Percentiles rank a stretch among this genome's conserved stretches.
Conservation (phyloP, 2,329 filamentous ascomycete genomes). For the Metarhizium rileyi region DNA sequence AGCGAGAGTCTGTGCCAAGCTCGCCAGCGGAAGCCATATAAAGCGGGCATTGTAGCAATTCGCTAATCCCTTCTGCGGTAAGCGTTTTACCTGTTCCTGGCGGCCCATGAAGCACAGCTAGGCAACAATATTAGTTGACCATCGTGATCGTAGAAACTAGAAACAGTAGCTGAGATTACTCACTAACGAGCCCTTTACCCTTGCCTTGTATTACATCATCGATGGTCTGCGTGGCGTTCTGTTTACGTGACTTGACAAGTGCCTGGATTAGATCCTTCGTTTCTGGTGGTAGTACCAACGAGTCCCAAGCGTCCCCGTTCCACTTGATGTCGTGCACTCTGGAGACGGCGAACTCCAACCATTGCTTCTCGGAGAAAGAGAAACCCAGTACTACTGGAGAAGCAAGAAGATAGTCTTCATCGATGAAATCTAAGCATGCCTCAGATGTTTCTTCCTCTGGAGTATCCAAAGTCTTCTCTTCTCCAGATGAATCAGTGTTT, state of each 20-base stretch:
- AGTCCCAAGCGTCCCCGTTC: slow-evolving; percentile 76
- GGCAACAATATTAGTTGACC: slow-evolving; percentile 9
- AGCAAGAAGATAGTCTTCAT: slow-evolving; percentile 76
- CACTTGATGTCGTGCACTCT: slow-evolving; percentile 72
- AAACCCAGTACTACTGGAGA: slow-evolving; percentile 82
- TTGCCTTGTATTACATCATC: slow-evolving; percentile 79
- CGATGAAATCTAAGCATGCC: slow-evolving; percentile 49
- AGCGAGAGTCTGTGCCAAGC: slow-evolving; percentile 65
- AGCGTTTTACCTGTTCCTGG: slow-evolving; percentile 85
- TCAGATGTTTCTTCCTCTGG: slow-evolving; percentile 10
- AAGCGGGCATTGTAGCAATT: slow-evolving; percentile 69
- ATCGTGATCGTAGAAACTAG: background rate
- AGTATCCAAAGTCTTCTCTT: slow-evolving; percentile 4
- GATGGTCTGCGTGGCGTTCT: slow-evolving; percentile 69
- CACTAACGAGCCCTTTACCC: slow-evolving; percentile 69
- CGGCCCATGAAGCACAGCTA: slow-evolving; percentile 67
- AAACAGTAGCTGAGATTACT: slow-evolving; percentile 14
- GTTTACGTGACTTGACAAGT: slow-evolving; percentile 75
- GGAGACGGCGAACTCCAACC: slow-evolving; percentile 79
- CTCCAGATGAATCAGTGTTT: slow-evolving; percentile 1
- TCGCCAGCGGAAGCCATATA: slow-evolving; percentile 80
- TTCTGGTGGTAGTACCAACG: slow-evolving; percentile 58
- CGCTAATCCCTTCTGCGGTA: slow-evolving; percentile 78
- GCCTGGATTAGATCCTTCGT: slow-evolving; percentile 60
- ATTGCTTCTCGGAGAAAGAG: slow-evolving; percentile 78